Evolutionary conservation across 2,329 filamentous ascomycete genomes (phyloP), one percentile per base, ranked within the genome.

Genomic region (Rhynchosporium graminicola): DNA sequence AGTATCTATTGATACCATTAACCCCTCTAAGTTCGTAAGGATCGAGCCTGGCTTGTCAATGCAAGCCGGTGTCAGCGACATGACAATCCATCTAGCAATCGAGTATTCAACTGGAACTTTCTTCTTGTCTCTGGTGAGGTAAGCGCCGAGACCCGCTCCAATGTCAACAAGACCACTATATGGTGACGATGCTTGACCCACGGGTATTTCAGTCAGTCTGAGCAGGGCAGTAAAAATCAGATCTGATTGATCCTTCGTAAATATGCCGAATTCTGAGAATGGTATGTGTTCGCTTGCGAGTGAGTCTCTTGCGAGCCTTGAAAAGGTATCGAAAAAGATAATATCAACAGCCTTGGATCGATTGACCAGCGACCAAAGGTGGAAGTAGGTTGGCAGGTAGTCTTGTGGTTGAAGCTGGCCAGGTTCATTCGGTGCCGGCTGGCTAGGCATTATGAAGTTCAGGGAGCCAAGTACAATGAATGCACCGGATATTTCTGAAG

Each of bases 1-100:
- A 0, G 95, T 99, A 76, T 99, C 95, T 52, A 98, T 89, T 2
- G 93, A 95, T 75, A 98, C 90, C 69, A 99, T 90, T 58, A 99
- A 81, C 0, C 91, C 94, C 75, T 99, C 94, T 4, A 99, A 83
- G 67, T 90, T 91, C 40, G 89, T 86, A 70, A 99, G 77, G 48
- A 96, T 86, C 0, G 93, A 98, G 60, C 88, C 88, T 36, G 88
- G 82, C n/a, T 86, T 81, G 47, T 90, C 85, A 55, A 96, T 78
- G 71, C 91, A 95, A 51, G 87, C 81, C 1, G 95, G 94, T 1
- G 95, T 98, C 45, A 99, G 76, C 0, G 93, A 97, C 85, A 94
- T 94, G 58, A 96, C 87, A 63, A 98, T 90, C 88, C 92, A 95
- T 63, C 95, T 83, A 28, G 95, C 92, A 68, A 98, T 92, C 76